A percentile compares a stretch with the other conserved stretches of the same genome.
Evolutionary conservation across 2,329 filamentous ascomycete species (phyloP).

Genomic region (Neofusicoccum cordaticola): DNA sequence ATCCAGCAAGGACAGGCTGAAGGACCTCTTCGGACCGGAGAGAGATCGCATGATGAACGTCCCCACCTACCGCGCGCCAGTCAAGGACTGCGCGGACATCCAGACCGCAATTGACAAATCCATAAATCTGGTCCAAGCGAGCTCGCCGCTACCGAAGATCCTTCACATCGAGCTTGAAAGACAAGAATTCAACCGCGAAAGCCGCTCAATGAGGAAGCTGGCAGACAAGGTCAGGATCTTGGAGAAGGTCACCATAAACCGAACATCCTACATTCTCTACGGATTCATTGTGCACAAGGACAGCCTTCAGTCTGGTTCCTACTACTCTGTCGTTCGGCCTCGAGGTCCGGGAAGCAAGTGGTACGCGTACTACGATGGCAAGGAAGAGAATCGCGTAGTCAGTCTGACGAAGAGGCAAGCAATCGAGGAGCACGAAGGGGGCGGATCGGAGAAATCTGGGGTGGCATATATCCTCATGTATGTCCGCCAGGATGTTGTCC

Average conservation of each 20-base stretch:
- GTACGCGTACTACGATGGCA: constrained; percentile 58
- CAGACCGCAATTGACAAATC: constrained; percentile 42
- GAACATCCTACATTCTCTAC: constrained; percentile 54
- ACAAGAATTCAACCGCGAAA: constrained; percentile 53
- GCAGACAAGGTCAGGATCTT: constrained; percentile 56
- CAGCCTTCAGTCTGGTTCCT: constrained; percentile 56
- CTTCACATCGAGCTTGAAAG: constrained; percentile 57
- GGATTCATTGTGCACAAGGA: constrained; percentile 61
- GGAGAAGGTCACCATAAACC: constrained; percentile 51
- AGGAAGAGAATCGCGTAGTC: constrained; percentile 54
- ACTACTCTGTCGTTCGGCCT: constrained; percentile 60
- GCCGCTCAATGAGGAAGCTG: constrained; percentile 57
- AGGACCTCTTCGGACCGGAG: constrained; percentile 47
- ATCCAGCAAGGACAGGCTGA: constrained; percentile 38
- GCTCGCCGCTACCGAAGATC: constrained; percentile 44
- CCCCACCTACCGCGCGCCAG: constrained; percentile 33
- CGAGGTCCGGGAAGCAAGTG: constrained; percentile 55
- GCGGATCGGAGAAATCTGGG: constrained; percentile 27
- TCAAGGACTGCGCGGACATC: constrained; percentile 36
- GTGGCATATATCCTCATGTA: constrained; percentile 58
- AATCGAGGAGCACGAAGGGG: constrained; percentile 50
- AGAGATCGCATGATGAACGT: constrained; percentile 26
- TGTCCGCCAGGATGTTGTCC: constrained; percentile 49
- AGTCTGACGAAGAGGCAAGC: constrained; percentile 57
- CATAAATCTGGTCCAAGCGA: constrained; percentile 24